phyloP scores from a whole-genome alignment of 306 rosid species.

The Sindora glabra region DNA sequence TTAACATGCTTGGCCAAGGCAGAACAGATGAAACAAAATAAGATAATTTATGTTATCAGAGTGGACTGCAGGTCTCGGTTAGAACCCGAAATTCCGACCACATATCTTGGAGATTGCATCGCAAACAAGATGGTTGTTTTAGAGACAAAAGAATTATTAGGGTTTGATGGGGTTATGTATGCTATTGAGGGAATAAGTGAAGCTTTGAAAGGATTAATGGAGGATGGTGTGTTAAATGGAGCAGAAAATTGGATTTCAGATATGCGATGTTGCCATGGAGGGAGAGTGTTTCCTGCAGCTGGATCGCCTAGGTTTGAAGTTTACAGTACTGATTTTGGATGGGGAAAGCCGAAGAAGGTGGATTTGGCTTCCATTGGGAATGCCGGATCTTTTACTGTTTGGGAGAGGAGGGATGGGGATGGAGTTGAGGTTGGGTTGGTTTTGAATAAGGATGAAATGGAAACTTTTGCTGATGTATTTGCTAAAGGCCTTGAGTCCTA shows the following conservation, averaged over 20 bases:
- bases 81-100: slow-evolving; percentile 4
- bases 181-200: not conserved
- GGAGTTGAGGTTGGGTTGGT: slow-evolving; percentile 14
- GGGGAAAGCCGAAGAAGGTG: slow-evolving; percentile 36
- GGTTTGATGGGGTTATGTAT: not conserved
- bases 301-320: slow-evolving; percentile 27
- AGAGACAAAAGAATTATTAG: not conserved
- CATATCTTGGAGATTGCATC: slow-evolving; percentile 26
- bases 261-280: no score
- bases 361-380: not conserved
- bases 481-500: not conserved
- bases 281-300: not conserved
- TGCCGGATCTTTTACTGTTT: slow-evolving; percentile 1
- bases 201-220: not conserved
- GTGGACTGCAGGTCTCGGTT: no score
- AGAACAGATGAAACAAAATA: no score
- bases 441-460: not conserved
- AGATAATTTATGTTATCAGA: no score
- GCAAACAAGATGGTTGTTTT: not conserved
- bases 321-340: slow-evolving; percentile 30
- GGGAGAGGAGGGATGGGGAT: not conserved
- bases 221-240: not conserved
- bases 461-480: not conserved
- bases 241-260: not conserved
- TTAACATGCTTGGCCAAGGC: no score